These are phyloP conservation scores for Metschnikowia similis DNA, from an alignment of 805 yeast species.

Conservation along the genomic window DNA sequence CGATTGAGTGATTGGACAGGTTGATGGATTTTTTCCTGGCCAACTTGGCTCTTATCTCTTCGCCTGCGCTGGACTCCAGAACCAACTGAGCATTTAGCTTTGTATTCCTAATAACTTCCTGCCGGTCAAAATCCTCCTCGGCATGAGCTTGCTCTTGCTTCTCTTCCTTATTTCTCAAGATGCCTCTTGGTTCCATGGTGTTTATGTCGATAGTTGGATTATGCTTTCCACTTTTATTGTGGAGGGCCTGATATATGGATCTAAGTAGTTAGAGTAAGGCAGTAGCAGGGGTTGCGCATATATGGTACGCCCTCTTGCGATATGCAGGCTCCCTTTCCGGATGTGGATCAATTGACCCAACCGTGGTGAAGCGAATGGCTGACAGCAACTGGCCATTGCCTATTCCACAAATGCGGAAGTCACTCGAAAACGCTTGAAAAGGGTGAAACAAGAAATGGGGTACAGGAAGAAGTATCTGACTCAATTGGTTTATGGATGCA, in stretches of 20 bases:
- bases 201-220: not conserved
- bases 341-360: too few relatives aligned
- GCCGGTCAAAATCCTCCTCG: conserved; percentile 45
- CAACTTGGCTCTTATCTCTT: conserved; percentile 42
- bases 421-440: too few relatives aligned
- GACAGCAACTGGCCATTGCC: too few relatives aligned
- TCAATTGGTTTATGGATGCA: too few relatives aligned
- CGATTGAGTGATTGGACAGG: conserved; percentile 10
- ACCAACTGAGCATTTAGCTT: conserved; percentile 60
- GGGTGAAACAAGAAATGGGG: too few relatives aligned
- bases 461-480: too few relatives aligned
- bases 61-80: conserved; percentile 37
- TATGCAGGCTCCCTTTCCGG: not conserved
- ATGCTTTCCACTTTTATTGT: not conserved
- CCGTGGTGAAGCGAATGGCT: too few relatives aligned
- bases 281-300: not conserved
- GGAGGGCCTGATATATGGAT: not conserved
- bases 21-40: conserved; percentile 33
- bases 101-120: conserved; percentile 77
- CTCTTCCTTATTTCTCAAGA: conserved; percentile 46
- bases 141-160: conserved; percentile 17
- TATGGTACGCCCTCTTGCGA: not conserved
- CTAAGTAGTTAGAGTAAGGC: not conserved
- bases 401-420: too few relatives aligned
- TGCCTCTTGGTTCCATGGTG: conserved; percentile 36